phyloP scores from a whole-genome alignment of 2,329 filamentous ascomycete species.

The Microcyclospora pomicola region DNA sequence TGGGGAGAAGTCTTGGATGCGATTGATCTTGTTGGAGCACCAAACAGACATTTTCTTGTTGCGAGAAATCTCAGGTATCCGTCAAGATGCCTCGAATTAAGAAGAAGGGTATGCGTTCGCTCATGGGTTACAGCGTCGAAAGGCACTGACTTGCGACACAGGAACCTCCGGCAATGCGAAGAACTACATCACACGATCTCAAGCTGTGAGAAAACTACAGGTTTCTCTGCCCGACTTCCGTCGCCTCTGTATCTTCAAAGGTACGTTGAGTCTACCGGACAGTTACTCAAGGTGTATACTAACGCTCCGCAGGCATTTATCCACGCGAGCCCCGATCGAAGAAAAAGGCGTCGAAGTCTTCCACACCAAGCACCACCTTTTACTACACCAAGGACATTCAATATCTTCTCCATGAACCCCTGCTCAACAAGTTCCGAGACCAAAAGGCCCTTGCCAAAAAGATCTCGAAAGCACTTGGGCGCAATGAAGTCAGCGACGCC shows the following conservation, averaged over 20 bases:
- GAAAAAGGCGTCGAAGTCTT: constrained; percentile 89
- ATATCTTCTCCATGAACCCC: constrained; percentile 91
- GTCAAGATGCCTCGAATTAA: constrained; percentile 58
- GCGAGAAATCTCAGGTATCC: neutral
- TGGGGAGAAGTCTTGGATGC: too few relatives aligned
- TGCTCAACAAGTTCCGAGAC: constrained; percentile 88
- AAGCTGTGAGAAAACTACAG: constrained; percentile 95
- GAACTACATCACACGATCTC: constrained; percentile 95
- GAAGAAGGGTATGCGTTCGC: constrained; percentile 58
- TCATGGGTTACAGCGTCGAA: too few relatives aligned
- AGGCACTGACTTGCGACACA: constrained; percentile 16
- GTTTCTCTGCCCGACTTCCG: constrained; percentile 95
- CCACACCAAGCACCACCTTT: constrained; percentile 85
- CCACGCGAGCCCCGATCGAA: constrained; percentile 91
- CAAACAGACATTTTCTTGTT: too few relatives aligned
- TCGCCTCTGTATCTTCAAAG: constrained; percentile 98
- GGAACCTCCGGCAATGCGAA: constrained; percentile 82
- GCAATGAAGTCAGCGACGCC: constrained; percentile 82
- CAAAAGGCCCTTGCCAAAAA: constrained; percentile 97
- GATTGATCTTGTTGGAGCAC: too few relatives aligned
- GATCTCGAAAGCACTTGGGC: constrained; percentile 80
- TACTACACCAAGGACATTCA: constrained; percentile 91
- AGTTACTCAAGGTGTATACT: neutral
- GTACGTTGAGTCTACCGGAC: constrained; percentile 19
- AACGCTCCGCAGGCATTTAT: constrained; percentile 55